phyloP scores from a whole-genome alignment of 441 rosid genomes.

The Pelargonium myrrhifolium region DNA sequence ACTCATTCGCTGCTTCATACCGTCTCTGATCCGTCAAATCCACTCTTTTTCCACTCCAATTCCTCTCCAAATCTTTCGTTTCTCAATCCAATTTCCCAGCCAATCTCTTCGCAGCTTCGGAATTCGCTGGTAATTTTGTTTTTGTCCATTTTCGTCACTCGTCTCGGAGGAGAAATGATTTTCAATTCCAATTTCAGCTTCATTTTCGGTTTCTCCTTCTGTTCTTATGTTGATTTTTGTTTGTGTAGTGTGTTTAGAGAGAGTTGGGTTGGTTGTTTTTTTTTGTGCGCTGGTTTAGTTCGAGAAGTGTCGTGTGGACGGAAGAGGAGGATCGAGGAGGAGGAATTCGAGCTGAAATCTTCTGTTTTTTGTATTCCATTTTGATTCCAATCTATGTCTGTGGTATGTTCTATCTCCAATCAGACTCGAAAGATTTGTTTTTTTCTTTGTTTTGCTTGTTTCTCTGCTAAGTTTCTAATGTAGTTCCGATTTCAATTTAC shows the following conservation, averaged over 20 bases:
- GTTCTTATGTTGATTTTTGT: neutral
- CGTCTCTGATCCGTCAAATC: conserved; percentile 2
- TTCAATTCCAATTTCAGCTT: neutral
- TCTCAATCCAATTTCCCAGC: neutral
- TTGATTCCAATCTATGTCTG: neutral
- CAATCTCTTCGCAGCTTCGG: neutral
- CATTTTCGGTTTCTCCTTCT: neutral
- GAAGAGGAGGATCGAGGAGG: neutral
- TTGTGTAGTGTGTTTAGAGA: neutral
- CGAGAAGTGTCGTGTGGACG: neutral
- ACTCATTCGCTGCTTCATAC: neutral
- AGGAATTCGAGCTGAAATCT: neutral
- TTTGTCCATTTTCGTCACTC: neutral
- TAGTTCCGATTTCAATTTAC: neutral
- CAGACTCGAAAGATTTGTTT: neutral
- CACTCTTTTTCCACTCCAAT: neutral
- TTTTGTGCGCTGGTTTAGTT: neutral
- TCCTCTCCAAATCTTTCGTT: neutral
- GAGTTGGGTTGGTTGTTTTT: too few species aligned
- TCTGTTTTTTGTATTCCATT: neutral
- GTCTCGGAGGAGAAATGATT: too few species aligned
- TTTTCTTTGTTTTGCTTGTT: too few species aligned
- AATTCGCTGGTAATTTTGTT: neutral
- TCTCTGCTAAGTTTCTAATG: neutral
- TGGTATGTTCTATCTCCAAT: neutral